phyloP scores from a whole-genome alignment of 441 rosid species.

The Syzygium syzygioides region DNA sequence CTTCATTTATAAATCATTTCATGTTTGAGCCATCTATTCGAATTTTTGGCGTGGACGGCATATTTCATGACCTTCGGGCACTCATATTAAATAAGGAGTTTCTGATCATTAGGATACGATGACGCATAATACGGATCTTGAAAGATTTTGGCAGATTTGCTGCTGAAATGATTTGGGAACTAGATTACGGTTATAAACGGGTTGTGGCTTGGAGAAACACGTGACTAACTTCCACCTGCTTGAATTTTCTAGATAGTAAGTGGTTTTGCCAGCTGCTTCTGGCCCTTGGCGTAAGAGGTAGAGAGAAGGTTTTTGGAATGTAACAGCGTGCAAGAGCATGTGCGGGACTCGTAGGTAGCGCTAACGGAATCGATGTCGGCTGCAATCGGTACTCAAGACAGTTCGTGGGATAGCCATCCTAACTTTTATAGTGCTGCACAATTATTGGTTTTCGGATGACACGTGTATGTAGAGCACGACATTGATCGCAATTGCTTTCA shows the following conservation, averaged over 20 bases:
- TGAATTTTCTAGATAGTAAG: background rate
- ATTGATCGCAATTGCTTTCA: no score
- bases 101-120: background rate
- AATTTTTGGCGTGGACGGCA: background rate
- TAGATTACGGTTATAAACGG: background rate
- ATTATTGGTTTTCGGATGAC: background rate
- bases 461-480: no score
- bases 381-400: background rate
- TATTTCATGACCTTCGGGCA: background rate
- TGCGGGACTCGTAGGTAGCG: background rate
- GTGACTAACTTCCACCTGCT: background rate
- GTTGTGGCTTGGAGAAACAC: background rate
- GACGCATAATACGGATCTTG: background rate
- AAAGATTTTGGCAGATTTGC: background rate
- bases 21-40: background rate
- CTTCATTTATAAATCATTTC: no score
- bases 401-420: background rate
- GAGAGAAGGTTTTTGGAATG: background rate
- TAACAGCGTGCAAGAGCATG: background rate
- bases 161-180: background rate
- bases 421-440: rapidly evolving
- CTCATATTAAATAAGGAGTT: background rate
- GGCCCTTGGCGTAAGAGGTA: background rate
- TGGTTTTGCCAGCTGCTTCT: background rate
- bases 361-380: background rate